Evolutionary conservation across 2,329 filamentous ascomycete species (phyloP), one percentile per base, ranked within the genome.

Genomic region (Phaeoacremonium minimum): DNA sequence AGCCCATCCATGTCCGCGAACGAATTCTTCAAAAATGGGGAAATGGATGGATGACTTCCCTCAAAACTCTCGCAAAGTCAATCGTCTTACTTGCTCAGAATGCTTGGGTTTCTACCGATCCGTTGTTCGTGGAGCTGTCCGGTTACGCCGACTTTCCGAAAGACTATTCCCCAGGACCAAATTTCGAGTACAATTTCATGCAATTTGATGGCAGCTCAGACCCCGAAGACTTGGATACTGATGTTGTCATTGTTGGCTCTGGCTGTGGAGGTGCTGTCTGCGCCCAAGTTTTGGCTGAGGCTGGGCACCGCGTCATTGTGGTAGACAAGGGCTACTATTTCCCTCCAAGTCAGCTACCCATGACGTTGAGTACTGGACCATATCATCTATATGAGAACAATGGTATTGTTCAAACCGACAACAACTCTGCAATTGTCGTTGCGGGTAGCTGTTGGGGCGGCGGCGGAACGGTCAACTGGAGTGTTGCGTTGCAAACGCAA

Each of bases 391-490:
- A 78, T 49, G 83, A 87, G 46, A 77, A 75, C 40, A 75, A 73
- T 11, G 83, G 81, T 6, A 55, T 75, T 13, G 51, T 70, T 7
- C 45, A 69, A 48, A 66, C 68, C 45, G 67, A 83, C 45, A 73
- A 83, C 49, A 63, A 65, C 13, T 72, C 73, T 6, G 66, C 80
- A 18, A 72, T 64, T 7, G 56, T 90, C n/a, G 56, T 85, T 6
- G 75, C 83, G 0, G 88, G 85, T 2, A 75, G 77, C 42, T 75
- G 76, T 13, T 93, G 83, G 77, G 88, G 88, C 16, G 88, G 88
- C 28, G 88, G 88, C 38, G 87, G 88, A 9, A 88, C 85, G 0
- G 62, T 94, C 49, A 95, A 95, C 57, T 95, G 87, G 87, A 83
- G 71, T 49, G 73, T 74, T 4, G 68, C 65, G 38, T 61, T 78